Percentiles rank a stretch among this genome's conserved stretches.
Evolutionary conservation across 2,329 filamentous ascomycete genomes (phyloP).

Genomic region (Thielaviopsis euricoi): DNA sequence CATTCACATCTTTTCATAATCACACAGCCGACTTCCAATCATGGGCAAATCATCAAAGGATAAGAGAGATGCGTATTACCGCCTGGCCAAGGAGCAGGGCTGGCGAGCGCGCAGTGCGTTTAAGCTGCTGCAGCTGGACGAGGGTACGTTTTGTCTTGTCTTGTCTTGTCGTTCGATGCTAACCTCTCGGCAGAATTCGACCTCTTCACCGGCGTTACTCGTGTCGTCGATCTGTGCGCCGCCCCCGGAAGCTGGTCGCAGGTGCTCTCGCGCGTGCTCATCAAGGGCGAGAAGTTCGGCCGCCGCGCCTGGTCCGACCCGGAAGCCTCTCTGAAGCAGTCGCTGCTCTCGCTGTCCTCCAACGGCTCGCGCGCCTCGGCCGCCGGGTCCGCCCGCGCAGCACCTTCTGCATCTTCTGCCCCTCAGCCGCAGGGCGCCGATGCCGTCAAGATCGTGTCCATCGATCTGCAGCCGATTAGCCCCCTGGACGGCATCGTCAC

Average conservation of each 20-base stretch:
- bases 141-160: constrained; percentile 28
- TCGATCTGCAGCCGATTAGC: constrained; percentile 91
- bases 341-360: constrained; percentile 5
- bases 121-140: constrained; percentile 90
- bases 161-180: background rate
- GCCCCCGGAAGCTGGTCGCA: constrained; percentile 96
- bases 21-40: too few species aligned
- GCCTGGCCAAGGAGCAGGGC: constrained; percentile 94
- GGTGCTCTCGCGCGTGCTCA: constrained; percentile 80
- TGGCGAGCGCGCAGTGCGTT: constrained; percentile 95
- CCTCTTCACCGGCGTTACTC: constrained; percentile 73
- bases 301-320: constrained; percentile 75
- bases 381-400: constrained; percentile 16
- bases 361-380: constrained; percentile 8
- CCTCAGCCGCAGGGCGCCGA: constrained; percentile 13
- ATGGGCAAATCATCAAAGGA: constrained; percentile 99
- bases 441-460: constrained; percentile 64
- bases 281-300: constrained; percentile 85
- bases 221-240: constrained; percentile 90
- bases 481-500: constrained; percentile 85
- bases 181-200: constrained; percentile 55
- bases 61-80: constrained; percentile 94
- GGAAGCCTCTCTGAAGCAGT: constrained; percentile 39
- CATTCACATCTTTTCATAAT: background rate
- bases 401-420: constrained; percentile 42